Base-by-base conservation (phyloP, 148 eudicot species). In the Chenopodium berlandieri region DNA sequence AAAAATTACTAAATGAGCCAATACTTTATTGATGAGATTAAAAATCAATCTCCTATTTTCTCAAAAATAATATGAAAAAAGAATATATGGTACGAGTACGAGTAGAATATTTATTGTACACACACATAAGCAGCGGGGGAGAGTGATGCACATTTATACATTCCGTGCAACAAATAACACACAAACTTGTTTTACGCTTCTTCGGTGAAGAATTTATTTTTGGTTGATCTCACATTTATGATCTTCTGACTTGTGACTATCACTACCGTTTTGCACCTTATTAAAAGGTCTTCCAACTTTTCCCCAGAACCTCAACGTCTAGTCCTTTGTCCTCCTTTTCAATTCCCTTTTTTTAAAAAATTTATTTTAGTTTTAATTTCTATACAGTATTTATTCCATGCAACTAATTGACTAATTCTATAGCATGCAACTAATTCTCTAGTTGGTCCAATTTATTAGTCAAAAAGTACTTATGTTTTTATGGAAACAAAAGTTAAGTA, bases 211-310 rank as follows among this genome's bases (percentile, higher is more conserved):
- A 7, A 50, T 23, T 22, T 52, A 20, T 25, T 78, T 31, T 63
- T 52, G 31, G 31, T 50, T 11, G 54, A 50, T 50, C 54, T 10
- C 54, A 50, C 22, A 73, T 72, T 37, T 67, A 67, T 27, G 11
- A 40, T 73, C 50, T 14, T 54, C 25, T 71, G 75, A 31, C 81
- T 19, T 79, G 81, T 79, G 75, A 70, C 81, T 79, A 54, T 79
- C 81, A 79, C 67, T 25, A 50, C 75, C 75, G 75, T 54, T 52
- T 32, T 54, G 50, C 68, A 27, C 81, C 52, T 79, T 7, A 34
- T 34, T 44, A 19, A 48, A 48, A 48, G 40, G 40, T 12, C 37
- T 32, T 23, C 37, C 37, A 4, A 44, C 77, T 74, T 50, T 62
- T 62, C 63, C 1, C 7, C 27, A 8, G 6, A 20, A 20, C 25